phyloP scores from a whole-genome alignment of 257 asterid species.

The Ilex asprella region DNA sequence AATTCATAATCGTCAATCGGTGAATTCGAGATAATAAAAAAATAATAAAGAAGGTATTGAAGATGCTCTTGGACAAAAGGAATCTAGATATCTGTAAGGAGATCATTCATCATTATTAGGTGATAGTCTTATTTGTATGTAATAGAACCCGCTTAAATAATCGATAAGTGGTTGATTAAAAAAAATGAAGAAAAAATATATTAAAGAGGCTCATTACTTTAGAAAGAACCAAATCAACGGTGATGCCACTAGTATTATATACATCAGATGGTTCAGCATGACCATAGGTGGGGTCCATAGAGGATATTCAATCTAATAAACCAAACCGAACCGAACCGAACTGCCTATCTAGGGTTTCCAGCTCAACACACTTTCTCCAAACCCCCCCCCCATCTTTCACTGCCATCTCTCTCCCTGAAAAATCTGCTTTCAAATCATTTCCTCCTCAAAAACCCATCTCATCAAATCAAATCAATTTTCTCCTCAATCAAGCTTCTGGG shows the following conservation, averaged over 20 bases:
- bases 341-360: conserved; percentile 26
- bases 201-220: too few relatives aligned
- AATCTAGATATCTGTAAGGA: too few relatives aligned
- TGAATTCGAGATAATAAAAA: too few relatives aligned
- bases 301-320: neutral
- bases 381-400: conserved; percentile 9
- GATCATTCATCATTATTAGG: too few relatives aligned
- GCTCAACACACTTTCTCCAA: neutral
- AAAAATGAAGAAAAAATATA: too few relatives aligned
- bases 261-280: neutral
- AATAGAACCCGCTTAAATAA: too few relatives aligned
- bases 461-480: conserved; percentile 5
- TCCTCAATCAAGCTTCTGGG: conserved; percentile 12
- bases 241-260: neutral
- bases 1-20: too few relatives aligned
- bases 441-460: conserved; percentile 1
- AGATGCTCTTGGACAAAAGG: too few relatives aligned
- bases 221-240: neutral
- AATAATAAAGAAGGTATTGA: too few relatives aligned
- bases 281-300: conserved; percentile 3
- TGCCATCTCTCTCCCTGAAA: neutral
- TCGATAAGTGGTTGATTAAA: too few relatives aligned
- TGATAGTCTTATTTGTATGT: too few relatives aligned
- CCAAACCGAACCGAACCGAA: neutral
- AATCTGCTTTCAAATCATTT: too few relatives aligned